These are phyloP conservation scores for Neurospora crassa DNA, from an alignment of 2,329 filamentous ascomycete genomes.

Conservation along the genomic window DNA sequence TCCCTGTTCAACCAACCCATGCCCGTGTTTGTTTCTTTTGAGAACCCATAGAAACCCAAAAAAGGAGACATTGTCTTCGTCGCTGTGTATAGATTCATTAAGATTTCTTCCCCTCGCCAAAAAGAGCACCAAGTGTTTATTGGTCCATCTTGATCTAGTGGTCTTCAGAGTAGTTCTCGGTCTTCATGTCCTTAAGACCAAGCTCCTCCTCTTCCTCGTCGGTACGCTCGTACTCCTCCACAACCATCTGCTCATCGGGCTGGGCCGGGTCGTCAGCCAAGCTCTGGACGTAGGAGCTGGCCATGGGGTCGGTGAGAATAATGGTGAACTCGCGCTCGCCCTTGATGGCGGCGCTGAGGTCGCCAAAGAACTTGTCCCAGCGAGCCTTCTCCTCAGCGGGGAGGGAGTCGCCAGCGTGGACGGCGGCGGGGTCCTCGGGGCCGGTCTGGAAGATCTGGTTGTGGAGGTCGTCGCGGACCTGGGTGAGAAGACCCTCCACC, in stretches of 20 bases:
- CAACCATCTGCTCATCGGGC: conserved; percentile 68
- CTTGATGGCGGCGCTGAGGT: conserved; percentile 66
- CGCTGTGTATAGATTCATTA: background rate
- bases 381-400: conserved; percentile 50
- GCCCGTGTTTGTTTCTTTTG: background rate
- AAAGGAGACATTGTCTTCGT: background rate
- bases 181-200: conserved; percentile 86
- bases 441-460: conserved; percentile 76
- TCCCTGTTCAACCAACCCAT: background rate
- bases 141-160: conserved; percentile 23
- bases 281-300: conserved; percentile 89
- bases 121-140: background rate
- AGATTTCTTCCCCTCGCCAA: background rate
- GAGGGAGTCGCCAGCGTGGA: conserved; percentile 70
- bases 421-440: conserved; percentile 51
- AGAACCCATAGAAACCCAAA: background rate
- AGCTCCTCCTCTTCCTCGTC: conserved; percentile 90
- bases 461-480: conserved; percentile 83
- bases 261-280: conserved; percentile 62
- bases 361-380: conserved; percentile 76
- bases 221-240: conserved; percentile 77
- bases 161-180: conserved; percentile 66
- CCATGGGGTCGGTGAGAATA: conserved; percentile 77
- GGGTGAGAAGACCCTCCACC: conserved; percentile 83
- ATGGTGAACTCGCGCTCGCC: conserved; percentile 76